Evolutionary conservation across 805 yeast genomes (phyloP).

Genomic region (Metschnikowia lochheadii): DNA sequence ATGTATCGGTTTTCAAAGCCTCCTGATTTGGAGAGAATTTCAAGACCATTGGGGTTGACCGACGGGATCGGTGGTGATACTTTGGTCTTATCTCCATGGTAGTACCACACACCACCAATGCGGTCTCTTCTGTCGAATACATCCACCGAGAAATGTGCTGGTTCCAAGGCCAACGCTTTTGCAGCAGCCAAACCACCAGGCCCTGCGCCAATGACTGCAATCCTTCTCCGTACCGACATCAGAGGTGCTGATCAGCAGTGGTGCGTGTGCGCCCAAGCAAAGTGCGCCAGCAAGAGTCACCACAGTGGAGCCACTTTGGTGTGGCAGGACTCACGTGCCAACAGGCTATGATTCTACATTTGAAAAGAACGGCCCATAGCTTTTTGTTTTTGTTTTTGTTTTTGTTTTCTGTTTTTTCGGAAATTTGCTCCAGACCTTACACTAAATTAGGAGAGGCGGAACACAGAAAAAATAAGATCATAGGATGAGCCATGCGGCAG

Average conservation of each 20-base stretch:
- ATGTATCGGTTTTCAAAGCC: constrained; percentile 10
- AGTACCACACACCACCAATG: constrained; percentile 85
- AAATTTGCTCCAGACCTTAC: neutral
- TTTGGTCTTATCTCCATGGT: constrained; percentile 26
- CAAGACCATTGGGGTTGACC: constrained; percentile 19
- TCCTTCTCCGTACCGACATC: constrained; percentile 13
- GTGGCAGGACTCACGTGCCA: neutral
- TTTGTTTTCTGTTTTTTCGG: too few relatives aligned
- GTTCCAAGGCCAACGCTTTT: constrained; percentile 56
- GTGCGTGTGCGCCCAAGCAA: neutral
- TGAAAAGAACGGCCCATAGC: neutral
- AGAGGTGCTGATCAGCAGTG: neutral
- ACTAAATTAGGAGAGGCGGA: neutral
- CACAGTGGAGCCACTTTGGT: neutral
- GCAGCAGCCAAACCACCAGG: constrained; percentile 69
- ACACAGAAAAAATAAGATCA: too few relatives aligned
- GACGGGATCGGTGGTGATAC: constrained; percentile 20
- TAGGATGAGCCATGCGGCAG: neutral
- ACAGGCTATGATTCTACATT: neutral
- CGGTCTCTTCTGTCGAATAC: constrained; percentile 55
- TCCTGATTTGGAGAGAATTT: constrained; percentile 7
- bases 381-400: too few relatives aligned
- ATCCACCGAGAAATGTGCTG: constrained; percentile 42
- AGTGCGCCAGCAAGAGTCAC: neutral
- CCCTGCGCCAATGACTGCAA: constrained; percentile 77